Evolutionary conservation across 306 rosid species (phyloP).

Genomic region (Begonia fuchsioides): DNA sequence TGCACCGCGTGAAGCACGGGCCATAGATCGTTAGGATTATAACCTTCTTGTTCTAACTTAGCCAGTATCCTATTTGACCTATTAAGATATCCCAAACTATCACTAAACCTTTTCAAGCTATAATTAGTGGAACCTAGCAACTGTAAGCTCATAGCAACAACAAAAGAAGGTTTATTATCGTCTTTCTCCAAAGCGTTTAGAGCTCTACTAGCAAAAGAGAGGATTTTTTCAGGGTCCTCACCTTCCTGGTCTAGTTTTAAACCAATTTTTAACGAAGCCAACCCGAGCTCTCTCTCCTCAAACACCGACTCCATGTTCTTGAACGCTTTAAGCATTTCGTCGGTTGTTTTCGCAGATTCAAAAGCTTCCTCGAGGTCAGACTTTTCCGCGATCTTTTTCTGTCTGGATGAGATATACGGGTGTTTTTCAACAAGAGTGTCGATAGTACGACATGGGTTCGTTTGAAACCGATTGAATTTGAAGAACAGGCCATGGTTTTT

Average conservation of each 20-base stretch:
- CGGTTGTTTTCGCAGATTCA: slow-evolving; percentile 46
- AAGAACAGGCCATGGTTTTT: slow-evolving; percentile 22
- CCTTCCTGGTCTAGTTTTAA: slow-evolving; percentile 78
- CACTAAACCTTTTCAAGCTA: slow-evolving; percentile 59
- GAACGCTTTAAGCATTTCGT: slow-evolving; percentile 53
- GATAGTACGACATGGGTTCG: slow-evolving; percentile 36
- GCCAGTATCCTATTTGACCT: slow-evolving; percentile 60
- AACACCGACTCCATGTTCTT: slow-evolving; percentile 51
- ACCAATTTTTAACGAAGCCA: slow-evolving; percentile 74
- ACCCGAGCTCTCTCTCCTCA: slow-evolving; percentile 55
- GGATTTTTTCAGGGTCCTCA: slow-evolving; percentile 64
- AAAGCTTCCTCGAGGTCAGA: slow-evolving; percentile 67
- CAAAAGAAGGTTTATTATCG: slow-evolving; percentile 29
- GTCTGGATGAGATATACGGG: slow-evolving; percentile 42
- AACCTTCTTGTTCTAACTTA: slow-evolving; percentile 48
- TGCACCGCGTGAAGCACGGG: slow-evolving; percentile 88
- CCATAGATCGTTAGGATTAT: slow-evolving; percentile 33
- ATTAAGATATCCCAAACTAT: slow-evolving; percentile 70
- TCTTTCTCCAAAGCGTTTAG: slow-evolving; percentile 53
- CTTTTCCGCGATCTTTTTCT: slow-evolving; percentile 45
- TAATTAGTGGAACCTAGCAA: slow-evolving; percentile 59
- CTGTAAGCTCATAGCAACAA: slow-evolving; percentile 73
- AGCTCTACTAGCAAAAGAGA: slow-evolving; percentile 52
- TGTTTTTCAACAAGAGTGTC: slow-evolving; percentile 36
- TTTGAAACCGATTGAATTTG: slow-evolving; percentile 19